A percentile compares a stretch with the other conserved stretches of the same genome.
Conservation (phyloP, 1,284 basidiomycete species). For the Ceratobasidium sp. region DNA sequence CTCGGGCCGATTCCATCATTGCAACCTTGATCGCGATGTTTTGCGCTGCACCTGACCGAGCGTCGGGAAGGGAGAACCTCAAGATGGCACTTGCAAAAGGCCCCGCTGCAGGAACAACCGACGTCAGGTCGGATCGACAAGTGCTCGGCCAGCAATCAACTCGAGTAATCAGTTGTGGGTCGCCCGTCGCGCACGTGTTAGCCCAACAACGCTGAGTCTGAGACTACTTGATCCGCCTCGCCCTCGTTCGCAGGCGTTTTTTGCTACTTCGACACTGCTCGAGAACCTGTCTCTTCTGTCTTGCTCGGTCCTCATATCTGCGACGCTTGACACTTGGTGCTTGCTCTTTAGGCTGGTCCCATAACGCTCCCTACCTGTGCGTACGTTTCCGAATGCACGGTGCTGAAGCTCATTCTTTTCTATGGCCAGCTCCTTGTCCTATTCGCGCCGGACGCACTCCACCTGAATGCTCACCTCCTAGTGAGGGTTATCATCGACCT, state of each 20-base stretch:
- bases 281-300: conserved; percentile 1
- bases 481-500: conserved; percentile 26
- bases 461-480: conserved; percentile 37
- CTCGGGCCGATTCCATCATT: conserved; percentile 17
- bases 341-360: conserved; percentile 39
- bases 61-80: conserved; percentile 9
- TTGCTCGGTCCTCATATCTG: not conserved
- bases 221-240: conserved; percentile 22
- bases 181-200: conserved; percentile 31
- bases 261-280: conserved; percentile 6
- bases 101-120: conserved; percentile 16
- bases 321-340: not conserved
- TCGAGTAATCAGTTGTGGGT: conserved; percentile 37
- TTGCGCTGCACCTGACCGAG: conserved; percentile 38
- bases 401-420: conserved; percentile 1
- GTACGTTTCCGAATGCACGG: conserved; percentile 12
- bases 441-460: conserved; percentile 38
- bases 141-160: conserved; percentile 5
- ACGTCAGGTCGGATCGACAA: conserved; percentile 18
- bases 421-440: conserved; percentile 9
- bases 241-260: not conserved
- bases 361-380: conserved; percentile 29
- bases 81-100: not conserved
- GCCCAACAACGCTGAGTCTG: conserved; percentile 28
- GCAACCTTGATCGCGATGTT: conserved; percentile 32